Evolutionary conservation across 352 stramenopile species (phyloP).

Genomic region (Globisporangium heterothallicum): DNA sequence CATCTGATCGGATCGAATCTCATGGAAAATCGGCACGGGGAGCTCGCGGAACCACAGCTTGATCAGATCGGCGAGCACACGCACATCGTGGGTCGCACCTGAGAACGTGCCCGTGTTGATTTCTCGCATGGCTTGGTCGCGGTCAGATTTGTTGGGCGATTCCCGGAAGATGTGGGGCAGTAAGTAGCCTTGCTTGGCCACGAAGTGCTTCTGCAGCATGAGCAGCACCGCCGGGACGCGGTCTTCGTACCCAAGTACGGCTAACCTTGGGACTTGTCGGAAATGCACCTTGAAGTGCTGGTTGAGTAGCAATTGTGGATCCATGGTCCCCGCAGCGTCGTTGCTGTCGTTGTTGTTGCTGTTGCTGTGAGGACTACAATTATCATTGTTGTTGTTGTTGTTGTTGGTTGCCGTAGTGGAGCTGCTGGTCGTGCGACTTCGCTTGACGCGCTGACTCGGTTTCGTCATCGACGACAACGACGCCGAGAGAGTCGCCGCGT

Average conservation of each 20-base stretch:
- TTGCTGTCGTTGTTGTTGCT: background rate
- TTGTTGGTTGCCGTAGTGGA: slow-evolving; percentile 18
- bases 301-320: slow-evolving; percentile 60
- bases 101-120: slow-evolving; percentile 80
- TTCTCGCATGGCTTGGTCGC: slow-evolving; percentile 72
- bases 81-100: slow-evolving; percentile 61
- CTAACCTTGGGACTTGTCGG: slow-evolving; percentile 60
- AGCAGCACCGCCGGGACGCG: slow-evolving; percentile 79
- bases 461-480: slow-evolving; percentile 8
- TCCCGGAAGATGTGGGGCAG: slow-evolving; percentile 85
- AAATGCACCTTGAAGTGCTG: slow-evolving; percentile 83
- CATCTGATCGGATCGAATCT: slow-evolving; percentile 68
- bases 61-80: slow-evolving; percentile 84
- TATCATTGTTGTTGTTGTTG: slow-evolving; percentile 3
- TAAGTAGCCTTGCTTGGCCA: slow-evolving; percentile 53
- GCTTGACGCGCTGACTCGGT: slow-evolving; percentile 16
- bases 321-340: slow-evolving; percentile 3
- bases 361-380: background rate
- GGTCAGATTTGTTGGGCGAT: slow-evolving; percentile 82
- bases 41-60: slow-evolving; percentile 90
- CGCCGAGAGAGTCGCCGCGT: slow-evolving; percentile 8
- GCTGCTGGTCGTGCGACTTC: slow-evolving; percentile 37
- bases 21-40: slow-evolving; percentile 73
- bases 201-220: slow-evolving; percentile 83
- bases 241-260: slow-evolving; percentile 62